phyloP scores from a whole-genome alignment of 495 filamentous ascomycete species.

The Talaromyces adpressus region DNA sequence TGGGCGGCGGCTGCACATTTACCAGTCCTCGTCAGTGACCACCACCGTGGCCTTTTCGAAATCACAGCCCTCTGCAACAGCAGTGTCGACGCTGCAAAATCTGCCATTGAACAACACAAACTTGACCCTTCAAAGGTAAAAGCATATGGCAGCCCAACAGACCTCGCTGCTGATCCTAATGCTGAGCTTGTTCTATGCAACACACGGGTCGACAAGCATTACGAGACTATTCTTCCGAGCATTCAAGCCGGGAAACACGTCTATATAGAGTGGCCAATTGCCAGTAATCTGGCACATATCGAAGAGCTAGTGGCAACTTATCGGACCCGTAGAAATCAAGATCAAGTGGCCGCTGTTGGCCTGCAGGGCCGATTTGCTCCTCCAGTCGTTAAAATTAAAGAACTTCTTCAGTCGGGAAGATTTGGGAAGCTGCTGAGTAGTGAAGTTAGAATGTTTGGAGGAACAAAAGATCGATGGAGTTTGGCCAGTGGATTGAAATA shows the following conservation, averaged over 20 bases:
- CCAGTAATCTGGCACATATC: conserved; percentile 13
- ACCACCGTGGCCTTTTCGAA: conserved; percentile 29
- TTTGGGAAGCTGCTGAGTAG: background rate
- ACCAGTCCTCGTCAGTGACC: conserved; percentile 35
- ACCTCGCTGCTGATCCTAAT: conserved; percentile 44
- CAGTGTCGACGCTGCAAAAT: conserved; percentile 36
- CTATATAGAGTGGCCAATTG: conserved; percentile 53
- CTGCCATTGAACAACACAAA: conserved; percentile 38
- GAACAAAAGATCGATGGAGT: background rate
- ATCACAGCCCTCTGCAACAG: conserved; percentile 57
- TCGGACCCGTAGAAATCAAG: background rate
- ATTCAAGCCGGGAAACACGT: conserved; percentile 50
- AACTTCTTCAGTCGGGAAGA: background rate
- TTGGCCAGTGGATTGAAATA: background rate
- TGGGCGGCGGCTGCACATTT: conserved; percentile 54
- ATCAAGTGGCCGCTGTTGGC: conserved; percentile 1
- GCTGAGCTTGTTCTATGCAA: conserved; percentile 50
- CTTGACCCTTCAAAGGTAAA: conserved; percentile 32
- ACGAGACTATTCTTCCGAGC: conserved; percentile 34
- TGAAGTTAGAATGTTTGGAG: background rate
- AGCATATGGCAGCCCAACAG: conserved; percentile 44
- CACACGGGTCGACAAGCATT: conserved; percentile 37
- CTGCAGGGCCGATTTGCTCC: background rate
- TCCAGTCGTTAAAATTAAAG: background rate
- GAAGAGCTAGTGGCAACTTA: background rate